Base-by-base conservation (phyloP, 495 filamentous ascomycete species). In the Podospora tetraspora region DNA sequence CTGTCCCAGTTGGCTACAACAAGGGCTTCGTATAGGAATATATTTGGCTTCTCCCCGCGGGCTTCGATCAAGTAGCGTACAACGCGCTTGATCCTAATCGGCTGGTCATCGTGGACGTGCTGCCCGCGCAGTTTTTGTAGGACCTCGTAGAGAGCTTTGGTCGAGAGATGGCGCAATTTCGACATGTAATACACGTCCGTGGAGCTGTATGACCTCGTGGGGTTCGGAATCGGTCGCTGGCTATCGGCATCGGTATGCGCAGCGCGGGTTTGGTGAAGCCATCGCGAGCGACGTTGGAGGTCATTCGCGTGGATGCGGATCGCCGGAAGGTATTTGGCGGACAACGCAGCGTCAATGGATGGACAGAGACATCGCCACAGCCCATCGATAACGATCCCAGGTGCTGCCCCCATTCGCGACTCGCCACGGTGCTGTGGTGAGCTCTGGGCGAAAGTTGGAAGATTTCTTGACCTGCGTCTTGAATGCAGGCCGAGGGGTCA, bases 341-440 rank as follows among this genome's bases (percentile, higher is more conserved):
- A 69, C 1, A 76, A 68, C 7, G 70, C 57, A 2, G 77, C 57
- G 66, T 83, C 80, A 66, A 88, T 81, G 61, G 84, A 86, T 43
- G 88, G 89, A 77, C 88, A 89, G 29, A 92, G 79, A 77, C 84
- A 88, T 72, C 86, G 84, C 88, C 87, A 90, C 59, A 91, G 81
- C 65, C 86, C 88, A 75, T 90, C 88, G 57, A 88, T 69, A 32
- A 83, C 74, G 34, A 87, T 72, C 68, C 81, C 76, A 70, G 73
- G 86, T 86, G 74, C 58, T 27, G 68, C n/a, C 59, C 68, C 64
- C 73, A 72, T 70, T 32, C 22, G 8, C n/a, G 62, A 32, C 34
- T 16, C 43, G 43, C 19, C 43, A n/a, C 6, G 43, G 43, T n/a
- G 43, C 43, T 52, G 16, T n/a, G 19, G 43, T 52, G 43, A n/a